These are phyloP conservation scores for Chrysoporthe puriensis DNA, from an alignment of 2,329 filamentous ascomycete genomes.

Conservation along the genomic window DNA sequence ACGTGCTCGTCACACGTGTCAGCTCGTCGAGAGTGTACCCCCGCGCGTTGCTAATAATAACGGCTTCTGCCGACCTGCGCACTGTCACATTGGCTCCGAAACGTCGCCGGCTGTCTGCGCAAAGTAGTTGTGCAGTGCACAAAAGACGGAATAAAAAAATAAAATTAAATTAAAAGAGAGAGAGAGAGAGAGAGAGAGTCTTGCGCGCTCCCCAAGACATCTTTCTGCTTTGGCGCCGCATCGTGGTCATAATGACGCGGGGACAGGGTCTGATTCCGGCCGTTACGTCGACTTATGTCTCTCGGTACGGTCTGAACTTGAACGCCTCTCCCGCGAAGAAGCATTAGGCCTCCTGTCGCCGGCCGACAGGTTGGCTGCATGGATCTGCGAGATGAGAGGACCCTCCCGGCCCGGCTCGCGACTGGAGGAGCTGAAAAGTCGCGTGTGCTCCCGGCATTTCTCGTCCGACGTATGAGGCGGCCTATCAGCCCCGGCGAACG, in stretches of 20 bases:
- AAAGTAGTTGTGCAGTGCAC: neutral
- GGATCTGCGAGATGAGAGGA: conserved; percentile 14
- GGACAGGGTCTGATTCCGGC: neutral
- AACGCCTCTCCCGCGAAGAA: neutral
- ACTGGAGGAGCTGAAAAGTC: neutral
- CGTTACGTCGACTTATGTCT: neutral
- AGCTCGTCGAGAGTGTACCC: neutral
- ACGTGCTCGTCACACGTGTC: conserved; percentile 11
- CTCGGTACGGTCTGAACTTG: conserved; percentile 6
- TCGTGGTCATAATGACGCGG: neutral
- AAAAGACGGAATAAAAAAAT: neutral
- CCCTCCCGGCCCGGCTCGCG: neutral
- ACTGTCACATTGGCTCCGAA: conserved; percentile 15
- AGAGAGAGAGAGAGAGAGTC: neutral
- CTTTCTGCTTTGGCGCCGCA: neutral
- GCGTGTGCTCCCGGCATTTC: conserved; percentile 8
- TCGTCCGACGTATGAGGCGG: conserved; percentile 15
- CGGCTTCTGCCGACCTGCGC: neutral
- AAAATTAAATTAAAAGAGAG: no score
- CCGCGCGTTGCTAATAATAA: neutral
- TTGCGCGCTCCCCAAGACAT: neutral
- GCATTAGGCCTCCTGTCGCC: neutral
- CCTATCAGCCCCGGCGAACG: conserved; percentile 17
- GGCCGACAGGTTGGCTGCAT: conserved; percentile 4
- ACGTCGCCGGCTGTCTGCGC: neutral